These are phyloP conservation scores for Salix arbutifolia DNA, from an alignment of 345 rosid species.

Conservation along the genomic window DNA sequence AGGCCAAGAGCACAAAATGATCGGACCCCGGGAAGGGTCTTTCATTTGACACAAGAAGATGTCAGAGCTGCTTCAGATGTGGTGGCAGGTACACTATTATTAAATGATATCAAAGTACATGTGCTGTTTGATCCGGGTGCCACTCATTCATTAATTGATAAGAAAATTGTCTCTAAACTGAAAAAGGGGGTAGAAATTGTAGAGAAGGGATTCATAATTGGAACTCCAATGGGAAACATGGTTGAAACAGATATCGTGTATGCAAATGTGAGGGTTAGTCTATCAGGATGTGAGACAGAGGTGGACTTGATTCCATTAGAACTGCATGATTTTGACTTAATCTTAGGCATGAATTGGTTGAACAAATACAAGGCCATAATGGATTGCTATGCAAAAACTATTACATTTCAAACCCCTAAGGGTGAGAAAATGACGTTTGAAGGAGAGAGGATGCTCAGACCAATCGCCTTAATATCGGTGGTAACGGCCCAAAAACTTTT, in stretches of 20 bases:
- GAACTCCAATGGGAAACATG: background rate
- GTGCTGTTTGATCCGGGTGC: background rate
- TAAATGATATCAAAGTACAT: too few species aligned
- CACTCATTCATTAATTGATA: background rate
- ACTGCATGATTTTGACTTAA: background rate
- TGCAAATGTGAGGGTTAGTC: background rate
- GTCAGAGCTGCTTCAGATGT: too few species aligned
- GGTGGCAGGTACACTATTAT: too few species aligned
- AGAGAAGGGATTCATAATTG: too few species aligned
- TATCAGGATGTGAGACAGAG: background rate
- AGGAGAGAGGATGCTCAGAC: background rate
- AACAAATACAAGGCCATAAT: too few species aligned
- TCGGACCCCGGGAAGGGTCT: too few species aligned
- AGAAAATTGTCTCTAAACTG: background rate
- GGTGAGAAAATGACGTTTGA: background rate
- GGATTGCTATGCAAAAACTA: background rate
- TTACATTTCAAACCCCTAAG: background rate
- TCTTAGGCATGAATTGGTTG: too few species aligned
- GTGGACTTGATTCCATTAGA: background rate
- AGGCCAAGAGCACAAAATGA: too few species aligned
- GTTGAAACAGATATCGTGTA: too few species aligned
- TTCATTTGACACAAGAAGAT: too few species aligned
- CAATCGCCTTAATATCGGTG: background rate
- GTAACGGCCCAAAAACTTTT: too few species aligned
- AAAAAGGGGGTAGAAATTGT: background rate